Base-by-base conservation (phyloP, 345 rosid genomes). In the Lumnitzera littorea region DNA sequence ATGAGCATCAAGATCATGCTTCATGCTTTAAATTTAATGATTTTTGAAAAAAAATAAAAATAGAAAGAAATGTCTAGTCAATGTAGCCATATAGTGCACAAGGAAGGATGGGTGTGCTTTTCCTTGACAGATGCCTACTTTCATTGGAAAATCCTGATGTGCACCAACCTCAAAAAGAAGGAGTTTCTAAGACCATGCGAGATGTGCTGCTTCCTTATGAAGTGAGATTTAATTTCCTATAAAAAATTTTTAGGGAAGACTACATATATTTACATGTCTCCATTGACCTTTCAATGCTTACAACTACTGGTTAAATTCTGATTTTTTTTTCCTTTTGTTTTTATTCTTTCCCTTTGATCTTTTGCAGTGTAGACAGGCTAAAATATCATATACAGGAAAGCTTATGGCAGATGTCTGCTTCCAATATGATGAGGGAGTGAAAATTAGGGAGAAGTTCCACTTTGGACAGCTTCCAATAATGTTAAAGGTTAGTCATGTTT, bases 391-490 rank as follows among this genome's bases (percentile, higher is more conserved):
- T 68, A 67, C 84, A 0, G 97, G 96, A 55, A 71, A 68, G 72
- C 78, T 92, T 51, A 63, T 69, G 72, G 84, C 85, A 2, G 84
- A 83, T 64, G 79, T 90, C 57, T 75, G 75, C 70, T 77, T 87
- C 55, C 85, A 78, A 52, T 83, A 74, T 62, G 70, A 77, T 24
- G 75, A 72, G 48, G 76, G 73, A 47, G 71, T 51, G 2, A 57
- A 51, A 24, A 68, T 90, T 11, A 83, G 87, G 70, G 91, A 89
- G n/a, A 81, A 65, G 47, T 50, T 70, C 66, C 78, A 75, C 63
- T 84, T 94, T 63, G 99, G 99, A 16, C 80, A 85, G 57, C 68
- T 90, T 46, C 97, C 99, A 10, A 74, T 94, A 62, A 94, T 94
- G 99, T 63, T 94, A 58, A 90, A 78, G 97, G 99, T 87, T 13